A percentile compares a stretch with the other conserved stretches of the same genome.
phyloP scores from a whole-genome alignment of 768 basidiomycete genomes.

The Tephrocybe sp. region DNA sequence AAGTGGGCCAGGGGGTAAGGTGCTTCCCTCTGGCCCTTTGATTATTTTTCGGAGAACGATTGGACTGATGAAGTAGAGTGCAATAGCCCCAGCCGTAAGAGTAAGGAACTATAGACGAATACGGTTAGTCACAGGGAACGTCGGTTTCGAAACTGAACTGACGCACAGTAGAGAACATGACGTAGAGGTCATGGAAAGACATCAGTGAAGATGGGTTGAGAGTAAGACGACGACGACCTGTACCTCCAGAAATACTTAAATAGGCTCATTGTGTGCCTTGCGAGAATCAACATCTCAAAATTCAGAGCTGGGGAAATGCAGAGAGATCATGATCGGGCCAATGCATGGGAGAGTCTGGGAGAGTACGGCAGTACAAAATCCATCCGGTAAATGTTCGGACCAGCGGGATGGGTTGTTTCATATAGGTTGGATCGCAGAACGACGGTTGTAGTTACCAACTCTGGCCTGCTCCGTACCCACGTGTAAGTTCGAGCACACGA shows the following conservation, averaged over 20 bases:
- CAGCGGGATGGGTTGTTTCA: neutral
- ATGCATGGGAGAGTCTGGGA: neutral
- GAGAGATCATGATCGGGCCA: neutral
- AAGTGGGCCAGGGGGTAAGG: conserved; percentile 27
- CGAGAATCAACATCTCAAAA: neutral
- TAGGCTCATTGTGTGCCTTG: neutral
- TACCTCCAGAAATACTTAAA: neutral
- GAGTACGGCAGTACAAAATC: neutral
- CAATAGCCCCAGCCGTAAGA: neutral
- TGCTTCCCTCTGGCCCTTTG: conserved; percentile 19
- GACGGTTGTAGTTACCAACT: neutral
- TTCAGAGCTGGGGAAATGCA: neutral
- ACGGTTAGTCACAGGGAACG: neutral
- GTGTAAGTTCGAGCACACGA: neutral
- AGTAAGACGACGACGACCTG: neutral
- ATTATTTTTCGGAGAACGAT: conserved; percentile 17
- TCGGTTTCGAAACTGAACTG: neutral
- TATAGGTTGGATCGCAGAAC: neutral
- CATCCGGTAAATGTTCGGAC: neutral
- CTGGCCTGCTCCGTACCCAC: neutral
- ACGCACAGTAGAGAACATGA: neutral
- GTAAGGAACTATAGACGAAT: neutral
- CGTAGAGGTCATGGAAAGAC: neutral
- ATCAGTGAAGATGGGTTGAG: neutral
- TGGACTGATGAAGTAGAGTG: conserved; percentile 2